A percentile compares a stretch with the other conserved stretches of the same genome.
These are phyloP conservation scores for Tricholoma matsutake DNA, from an alignment of 768 basidiomycete genomes.

Conservation along the genomic window DNA sequence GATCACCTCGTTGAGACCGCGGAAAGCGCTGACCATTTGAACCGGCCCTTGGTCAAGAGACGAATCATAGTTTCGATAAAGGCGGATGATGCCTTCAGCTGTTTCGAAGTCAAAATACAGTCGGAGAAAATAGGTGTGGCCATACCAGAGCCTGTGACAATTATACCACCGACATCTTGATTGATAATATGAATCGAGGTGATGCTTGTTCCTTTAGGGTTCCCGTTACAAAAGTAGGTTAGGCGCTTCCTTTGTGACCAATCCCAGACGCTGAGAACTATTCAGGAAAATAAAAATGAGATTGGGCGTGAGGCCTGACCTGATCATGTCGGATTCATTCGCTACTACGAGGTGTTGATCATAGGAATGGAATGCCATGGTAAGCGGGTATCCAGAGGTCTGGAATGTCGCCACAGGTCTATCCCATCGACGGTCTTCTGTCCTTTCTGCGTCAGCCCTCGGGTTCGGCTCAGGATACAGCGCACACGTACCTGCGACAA, in stretches of 20 bases:
- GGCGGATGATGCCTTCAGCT: constrained; percentile 91
- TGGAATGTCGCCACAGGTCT: constrained; percentile 65
- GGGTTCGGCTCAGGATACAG: neutral
- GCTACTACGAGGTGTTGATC: constrained; percentile 86
- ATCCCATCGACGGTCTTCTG: constrained; percentile 72
- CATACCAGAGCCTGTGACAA: constrained; percentile 83
- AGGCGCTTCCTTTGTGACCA: constrained; percentile 82
- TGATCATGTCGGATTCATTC: constrained; percentile 83
- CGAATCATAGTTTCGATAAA: constrained; percentile 91
- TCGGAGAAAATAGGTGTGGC: constrained; percentile 6
- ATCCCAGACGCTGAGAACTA: constrained; percentile 77
- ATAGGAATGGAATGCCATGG: constrained; percentile 88
- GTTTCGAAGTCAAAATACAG: constrained; percentile 3
- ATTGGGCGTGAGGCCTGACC: constrained; percentile 41
- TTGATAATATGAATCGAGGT: constrained; percentile 92
- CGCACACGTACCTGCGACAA: constrained; percentile 61
- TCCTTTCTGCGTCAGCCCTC: neutral
- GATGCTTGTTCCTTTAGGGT: constrained; percentile 75
- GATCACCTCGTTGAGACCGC: constrained; percentile 77
- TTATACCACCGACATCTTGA: constrained; percentile 89
- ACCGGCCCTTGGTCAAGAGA: constrained; percentile 66
- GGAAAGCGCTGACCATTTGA: constrained; percentile 93
- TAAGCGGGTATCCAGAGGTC: constrained; percentile 57
- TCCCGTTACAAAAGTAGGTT: constrained; percentile 87
- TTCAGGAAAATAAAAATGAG: neutral